Base-by-base conservation (phyloP, 2,329 filamentous ascomycete genomes). In the Aspergillus sp. region DNA sequence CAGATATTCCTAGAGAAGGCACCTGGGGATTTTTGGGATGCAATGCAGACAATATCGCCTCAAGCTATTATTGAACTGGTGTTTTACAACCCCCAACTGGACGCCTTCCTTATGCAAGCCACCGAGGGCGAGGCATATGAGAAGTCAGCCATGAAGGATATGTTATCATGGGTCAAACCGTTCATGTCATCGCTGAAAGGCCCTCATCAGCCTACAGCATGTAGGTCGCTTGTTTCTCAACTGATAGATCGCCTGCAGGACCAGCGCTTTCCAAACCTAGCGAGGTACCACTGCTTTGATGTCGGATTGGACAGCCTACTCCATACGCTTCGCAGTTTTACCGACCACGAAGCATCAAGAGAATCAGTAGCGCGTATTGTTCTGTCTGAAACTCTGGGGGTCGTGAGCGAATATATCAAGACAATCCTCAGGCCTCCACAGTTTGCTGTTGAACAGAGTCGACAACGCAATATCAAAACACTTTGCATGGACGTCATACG, bases 11-110 rank as follows among this genome's bases (percentile, higher is more conserved):
- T 97, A 52, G 84, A 87, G 62, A 92, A 90, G 66, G 89, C 90
- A 0, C 84, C 91, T 0, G 84, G 84, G 55, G 89, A 90, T 45
- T 95, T 97, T 66, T 97, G 93, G 93, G 89, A 91, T 66, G 88
- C 91, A 2, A 88, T 96, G 76, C 88, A 90, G 51, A 85, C 91
- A 31, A 90, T 93, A 51, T 89, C 90, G 1, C 89, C 91, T 3
- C 87, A 87, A 43, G 86, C 88, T 35, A 86, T 98, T 48, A 86
- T 91, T n/a, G 92, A 97, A 70, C 84, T 92, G 62, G 84, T 96
- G 44, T 90, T 95, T 66, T 85, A 84, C 58, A 92, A 89, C 61
- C 86, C 87, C 8, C 84, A 87, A 61, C 87, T 87, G 14, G 77
- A 86, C 44, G 79, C 83, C 21, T 77, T 78, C 51, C 71, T 82